Conservation (phyloP, 2,329 filamentous ascomycete genomes). For the Colletotrichum lentis region DNA sequence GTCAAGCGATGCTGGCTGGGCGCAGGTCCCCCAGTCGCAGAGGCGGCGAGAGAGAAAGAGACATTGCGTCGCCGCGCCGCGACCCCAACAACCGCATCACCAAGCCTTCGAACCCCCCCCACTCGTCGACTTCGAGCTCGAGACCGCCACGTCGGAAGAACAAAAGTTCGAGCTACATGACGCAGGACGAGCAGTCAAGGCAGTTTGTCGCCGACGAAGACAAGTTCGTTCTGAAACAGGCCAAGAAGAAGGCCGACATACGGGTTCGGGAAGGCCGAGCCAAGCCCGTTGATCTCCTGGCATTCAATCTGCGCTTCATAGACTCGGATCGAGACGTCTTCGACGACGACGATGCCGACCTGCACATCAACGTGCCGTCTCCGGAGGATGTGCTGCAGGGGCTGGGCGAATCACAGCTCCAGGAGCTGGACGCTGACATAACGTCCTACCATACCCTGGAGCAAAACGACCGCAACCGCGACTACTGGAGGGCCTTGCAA, state of each 20-base stretch:
- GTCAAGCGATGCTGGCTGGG: conserved; percentile 62
- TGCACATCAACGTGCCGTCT: conserved; percentile 77
- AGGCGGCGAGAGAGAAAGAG: conserved; percentile 24
- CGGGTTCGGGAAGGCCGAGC: conserved; percentile 90
- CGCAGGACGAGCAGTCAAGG: conserved; percentile 79
- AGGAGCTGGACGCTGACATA: conserved; percentile 84
- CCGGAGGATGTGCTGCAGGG: conserved; percentile 83
- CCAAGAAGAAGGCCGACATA: conserved; percentile 97
- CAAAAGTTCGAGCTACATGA: conserved; percentile 59
- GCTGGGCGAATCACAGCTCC: conserved; percentile 71
- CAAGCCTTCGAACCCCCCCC: conserved; percentile 55
- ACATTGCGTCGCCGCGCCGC: conserved; percentile 62
- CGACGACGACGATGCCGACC: conserved; percentile 81
- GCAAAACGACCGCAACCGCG: conserved; percentile 76
- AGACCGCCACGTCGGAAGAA: conserved; percentile 41
- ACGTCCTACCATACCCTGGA: conserved; percentile 82
- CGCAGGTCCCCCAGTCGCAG: conserved; percentile 52
- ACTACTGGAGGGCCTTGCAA: conserved; percentile 93
- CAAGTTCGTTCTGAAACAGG: conserved; percentile 92
- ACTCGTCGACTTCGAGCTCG: conserved; percentile 38
- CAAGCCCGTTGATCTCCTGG: conserved; percentile 91
- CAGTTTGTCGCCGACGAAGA: conserved; percentile 95
- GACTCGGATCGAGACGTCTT: conserved; percentile 85
- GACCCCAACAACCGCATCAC: conserved; percentile 65
- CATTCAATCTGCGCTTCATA: conserved; percentile 87